Conservation (phyloP, 805 yeast genomes). For the Pichia insulana region DNA sequence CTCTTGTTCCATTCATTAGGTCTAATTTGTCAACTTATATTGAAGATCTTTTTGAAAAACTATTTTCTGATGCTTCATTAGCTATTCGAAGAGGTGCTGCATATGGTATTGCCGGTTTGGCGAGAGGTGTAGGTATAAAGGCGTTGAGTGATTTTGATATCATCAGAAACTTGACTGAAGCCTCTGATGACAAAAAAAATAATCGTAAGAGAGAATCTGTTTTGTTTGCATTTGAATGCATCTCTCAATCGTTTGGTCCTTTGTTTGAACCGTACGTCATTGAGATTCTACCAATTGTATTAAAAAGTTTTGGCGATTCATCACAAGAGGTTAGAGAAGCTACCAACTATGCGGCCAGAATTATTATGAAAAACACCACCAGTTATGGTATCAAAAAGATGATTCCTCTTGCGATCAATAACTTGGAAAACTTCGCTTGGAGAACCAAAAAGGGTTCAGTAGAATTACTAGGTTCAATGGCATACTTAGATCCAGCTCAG, state of each 20-base stretch:
- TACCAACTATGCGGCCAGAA: conserved; percentile 77
- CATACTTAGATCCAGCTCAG: conserved; percentile 91
- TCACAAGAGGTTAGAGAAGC: conserved; percentile 82
- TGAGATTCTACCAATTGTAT: conserved; percentile 73
- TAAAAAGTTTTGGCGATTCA: conserved; percentile 78
- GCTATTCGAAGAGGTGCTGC: conserved; percentile 87
- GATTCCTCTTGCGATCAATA: conserved; percentile 83
- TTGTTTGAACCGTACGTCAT: conserved; percentile 91
- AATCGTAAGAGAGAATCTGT: conserved; percentile 76
- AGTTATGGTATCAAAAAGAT: conserved; percentile 84
- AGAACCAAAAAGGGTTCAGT: conserved; percentile 95
- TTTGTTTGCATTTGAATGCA: conserved; percentile 74
- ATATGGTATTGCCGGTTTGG: conserved; percentile 90
- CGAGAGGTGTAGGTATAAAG: conserved; percentile 80
- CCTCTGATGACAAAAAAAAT: conserved; percentile 80
- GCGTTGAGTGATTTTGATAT: conserved; percentile 70
- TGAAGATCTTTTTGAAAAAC: conserved; percentile 47
- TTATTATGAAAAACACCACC: conserved; percentile 85
- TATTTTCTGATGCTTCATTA: conserved; percentile 42
- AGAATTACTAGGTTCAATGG: conserved; percentile 94
- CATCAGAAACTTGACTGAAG: conserved; percentile 65
- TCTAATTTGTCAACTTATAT: conserved; percentile 44
- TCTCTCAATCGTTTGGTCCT: conserved; percentile 67
- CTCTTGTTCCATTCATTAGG: conserved; percentile 57
- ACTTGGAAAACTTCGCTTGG: conserved; percentile 88